A percentile compares a stretch with the other conserved stretches of the same genome.
Evolutionary conservation across 2,329 filamentous ascomycete genomes (phyloP).

Genomic region (Endoconidiophora polonica): DNA sequence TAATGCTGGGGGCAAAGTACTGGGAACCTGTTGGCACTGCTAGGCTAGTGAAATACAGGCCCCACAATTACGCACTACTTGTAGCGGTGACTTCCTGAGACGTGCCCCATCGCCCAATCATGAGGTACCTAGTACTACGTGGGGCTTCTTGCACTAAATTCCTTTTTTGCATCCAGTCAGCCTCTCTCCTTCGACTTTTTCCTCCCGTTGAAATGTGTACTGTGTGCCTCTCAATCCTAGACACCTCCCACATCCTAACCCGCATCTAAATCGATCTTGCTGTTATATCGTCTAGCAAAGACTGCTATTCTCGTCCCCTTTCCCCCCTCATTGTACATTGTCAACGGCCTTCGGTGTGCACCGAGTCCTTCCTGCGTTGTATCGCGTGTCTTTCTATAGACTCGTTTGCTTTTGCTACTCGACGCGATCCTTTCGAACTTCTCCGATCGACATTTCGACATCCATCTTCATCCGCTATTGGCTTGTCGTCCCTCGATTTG

Average conservation of each 20-base stretch:
- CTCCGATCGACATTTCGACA: slow-evolving; percentile 15
- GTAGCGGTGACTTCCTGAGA: too few relatives aligned
- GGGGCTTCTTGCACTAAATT: neutral
- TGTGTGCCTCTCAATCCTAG: slow-evolving; percentile 11
- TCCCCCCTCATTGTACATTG: slow-evolving; percentile 12
- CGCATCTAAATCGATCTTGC: slow-evolving; percentile 9
- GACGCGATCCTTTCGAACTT: slow-evolving; percentile 6
- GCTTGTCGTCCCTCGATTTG: slow-evolving; percentile 7
- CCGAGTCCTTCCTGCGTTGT: slow-evolving; percentile 15
- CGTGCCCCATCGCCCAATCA: neutral
- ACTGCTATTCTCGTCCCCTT: slow-evolving; percentile 19
- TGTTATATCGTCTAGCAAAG: slow-evolving; percentile 17
- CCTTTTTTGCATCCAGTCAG: slow-evolving; percentile 23
- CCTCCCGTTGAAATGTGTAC: slow-evolving; percentile 10
- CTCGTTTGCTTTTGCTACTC: slow-evolving; percentile 6
- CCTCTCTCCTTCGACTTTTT: slow-evolving; percentile 17
- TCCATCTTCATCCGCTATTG: slow-evolving; percentile 16
- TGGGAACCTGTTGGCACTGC: neutral
- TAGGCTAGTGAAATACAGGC: neutral
- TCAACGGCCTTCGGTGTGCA: slow-evolving; percentile 16
- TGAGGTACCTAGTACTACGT: slow-evolving; percentile 4
- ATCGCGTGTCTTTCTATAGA: slow-evolving; percentile 9
- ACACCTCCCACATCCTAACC: slow-evolving; percentile 11
- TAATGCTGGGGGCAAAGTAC: neutral
- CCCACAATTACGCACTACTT: neutral